These are phyloP conservation scores for Apiotrichum akiyoshidainum DNA, from an alignment of 1,284 basidiomycete genomes.

Conservation along the genomic window DNA sequence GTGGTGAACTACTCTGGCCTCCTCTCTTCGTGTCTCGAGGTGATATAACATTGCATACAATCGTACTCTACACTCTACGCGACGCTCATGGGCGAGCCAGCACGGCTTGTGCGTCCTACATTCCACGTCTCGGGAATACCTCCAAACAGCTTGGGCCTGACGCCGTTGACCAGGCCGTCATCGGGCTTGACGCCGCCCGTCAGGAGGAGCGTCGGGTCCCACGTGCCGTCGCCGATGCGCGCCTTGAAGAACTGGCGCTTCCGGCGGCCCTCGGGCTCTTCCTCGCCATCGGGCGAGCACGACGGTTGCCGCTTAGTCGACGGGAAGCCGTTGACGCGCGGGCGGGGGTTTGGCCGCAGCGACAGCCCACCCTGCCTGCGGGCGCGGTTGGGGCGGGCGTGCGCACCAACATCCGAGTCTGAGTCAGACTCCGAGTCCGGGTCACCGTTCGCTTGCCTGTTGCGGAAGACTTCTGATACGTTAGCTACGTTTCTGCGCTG, in stretches of 20 bases:
- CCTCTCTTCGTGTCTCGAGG: too few relatives aligned
- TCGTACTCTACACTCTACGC: slow-evolving; percentile 14
- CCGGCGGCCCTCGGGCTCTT: slow-evolving; percentile 18
- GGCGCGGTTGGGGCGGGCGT: slow-evolving; percentile 23
- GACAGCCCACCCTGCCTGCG: slow-evolving; percentile 25
- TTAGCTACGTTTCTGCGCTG: background rate
- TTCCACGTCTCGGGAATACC: slow-evolving; percentile 27
- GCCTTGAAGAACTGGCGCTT: slow-evolving; percentile 27
- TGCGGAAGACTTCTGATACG: slow-evolving; percentile 25
- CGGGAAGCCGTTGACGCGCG: slow-evolving; percentile 22
- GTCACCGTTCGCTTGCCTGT: slow-evolving; percentile 22
- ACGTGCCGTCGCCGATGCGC: slow-evolving; percentile 18
- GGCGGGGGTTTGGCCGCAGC: slow-evolving; percentile 22
- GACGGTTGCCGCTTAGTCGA: slow-evolving; percentile 19
- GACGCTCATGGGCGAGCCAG: slow-evolving; percentile 34
- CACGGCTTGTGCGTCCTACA: slow-evolving; percentile 23
- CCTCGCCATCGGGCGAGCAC: slow-evolving; percentile 13
- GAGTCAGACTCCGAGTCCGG: slow-evolving; percentile 29
- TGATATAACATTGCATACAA: slow-evolving; percentile 6
- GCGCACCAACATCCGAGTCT: slow-evolving; percentile 24
- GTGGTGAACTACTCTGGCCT: too few relatives aligned
- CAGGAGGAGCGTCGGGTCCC: slow-evolving; percentile 21
- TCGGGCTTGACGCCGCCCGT: slow-evolving; percentile 12
- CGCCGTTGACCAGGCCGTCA: slow-evolving; percentile 21
- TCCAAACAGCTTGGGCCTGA: slow-evolving; percentile 25